Percentiles rank a stretch among this genome's conserved stretches.
phyloP scores from a whole-genome alignment of 2,329 filamentous ascomycete species.

The Dichotomopilus funicola region DNA sequence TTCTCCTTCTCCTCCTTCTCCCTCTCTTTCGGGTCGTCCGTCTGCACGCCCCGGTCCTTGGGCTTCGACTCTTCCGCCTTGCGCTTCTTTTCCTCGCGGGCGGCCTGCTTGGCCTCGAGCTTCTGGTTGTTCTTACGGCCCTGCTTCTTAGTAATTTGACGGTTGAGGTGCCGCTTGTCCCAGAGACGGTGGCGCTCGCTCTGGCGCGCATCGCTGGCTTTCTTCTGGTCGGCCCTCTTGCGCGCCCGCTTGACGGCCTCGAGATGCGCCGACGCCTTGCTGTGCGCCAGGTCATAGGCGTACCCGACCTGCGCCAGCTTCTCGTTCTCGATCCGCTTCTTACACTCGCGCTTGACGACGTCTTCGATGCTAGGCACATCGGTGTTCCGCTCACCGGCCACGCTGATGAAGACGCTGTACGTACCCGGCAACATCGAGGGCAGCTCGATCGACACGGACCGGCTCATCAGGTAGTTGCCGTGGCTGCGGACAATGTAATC shows the following conservation, averaged over 20 bases:
- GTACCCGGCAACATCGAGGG: conserved; percentile 62
- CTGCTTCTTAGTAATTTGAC: conserved; percentile 34
- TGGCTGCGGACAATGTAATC: conserved; percentile 52
- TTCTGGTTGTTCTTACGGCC: conserved; percentile 39
- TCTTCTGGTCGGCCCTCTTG: conserved; percentile 44
- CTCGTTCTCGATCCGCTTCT: conserved; percentile 61
- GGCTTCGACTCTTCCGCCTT: conserved; percentile 24
- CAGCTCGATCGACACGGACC: conserved; percentile 71
- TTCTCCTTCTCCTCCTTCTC: conserved; percentile 18
- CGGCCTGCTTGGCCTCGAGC: conserved; percentile 28
- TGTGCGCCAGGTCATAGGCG: conserved; percentile 64
- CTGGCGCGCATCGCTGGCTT: conserved; percentile 39
- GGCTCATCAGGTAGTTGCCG: conserved; percentile 54
- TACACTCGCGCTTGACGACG: conserved; percentile 59
- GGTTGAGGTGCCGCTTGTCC: conserved; percentile 34
- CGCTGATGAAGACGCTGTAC: conserved; percentile 70
- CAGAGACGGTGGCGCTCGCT: conserved; percentile 34
- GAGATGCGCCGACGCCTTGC: conserved; percentile 41
- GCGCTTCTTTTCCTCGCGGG: conserved; percentile 24
- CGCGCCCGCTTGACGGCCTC: conserved; percentile 40
- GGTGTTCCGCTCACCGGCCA: conserved; percentile 58
- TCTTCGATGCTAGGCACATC: conserved; percentile 52
- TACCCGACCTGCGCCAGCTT: conserved; percentile 67
- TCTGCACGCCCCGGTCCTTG: conserved; percentile 33
- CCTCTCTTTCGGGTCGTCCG: conserved; percentile 28